A percentile compares a stretch with the other conserved stretches of the same genome.
phyloP scores from a whole-genome alignment of 495 filamentous ascomycete species.

The Hypoxylon fragiforme region DNA sequence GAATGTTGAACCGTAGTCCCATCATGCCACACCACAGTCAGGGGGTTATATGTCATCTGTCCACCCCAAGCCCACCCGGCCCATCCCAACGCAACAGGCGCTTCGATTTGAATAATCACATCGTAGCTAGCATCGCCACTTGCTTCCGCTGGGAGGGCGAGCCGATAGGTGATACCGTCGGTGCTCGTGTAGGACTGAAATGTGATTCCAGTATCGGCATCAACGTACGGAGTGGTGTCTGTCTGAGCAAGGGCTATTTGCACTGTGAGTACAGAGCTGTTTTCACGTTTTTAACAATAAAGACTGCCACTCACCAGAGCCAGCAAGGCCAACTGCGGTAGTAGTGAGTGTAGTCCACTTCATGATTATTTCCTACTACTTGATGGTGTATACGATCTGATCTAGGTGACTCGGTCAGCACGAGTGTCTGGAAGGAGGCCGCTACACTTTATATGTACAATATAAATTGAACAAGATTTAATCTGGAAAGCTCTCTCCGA shows the following conservation, averaged over 20 bases:
- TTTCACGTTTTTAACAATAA: neutral
- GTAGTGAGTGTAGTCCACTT: slow-evolving; percentile 25
- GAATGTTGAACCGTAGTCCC: slow-evolving; percentile 43
- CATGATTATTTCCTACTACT: slow-evolving; percentile 19
- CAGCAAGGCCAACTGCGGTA: slow-evolving; percentile 15
- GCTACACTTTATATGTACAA: slow-evolving; percentile 20
- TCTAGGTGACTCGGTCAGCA: neutral
- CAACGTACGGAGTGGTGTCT: slow-evolving; percentile 41
- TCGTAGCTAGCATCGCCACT: slow-evolving; percentile 42
- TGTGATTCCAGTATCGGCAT: slow-evolving; percentile 46
- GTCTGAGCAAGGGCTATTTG: slow-evolving; percentile 32
- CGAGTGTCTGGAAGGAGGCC: slow-evolving; percentile 5
- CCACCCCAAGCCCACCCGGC: slow-evolving; percentile 52
- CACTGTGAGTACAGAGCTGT: slow-evolving; percentile 1
- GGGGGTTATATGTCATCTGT: slow-evolving; percentile 52
- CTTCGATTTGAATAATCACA: slow-evolving; percentile 46
- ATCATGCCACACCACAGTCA: slow-evolving; percentile 49
- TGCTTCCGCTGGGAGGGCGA: slow-evolving; percentile 45
- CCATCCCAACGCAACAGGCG: slow-evolving; percentile 47
- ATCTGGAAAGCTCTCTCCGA: slow-evolving; percentile 30
- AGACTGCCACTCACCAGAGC: slow-evolving; percentile 23
- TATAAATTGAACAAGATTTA: slow-evolving; percentile 29
- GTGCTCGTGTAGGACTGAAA: slow-evolving; percentile 46
- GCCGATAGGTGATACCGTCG: slow-evolving; percentile 42
- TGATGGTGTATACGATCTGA: neutral